Percentiles rank a stretch among this genome's conserved stretches.
phyloP scores from a whole-genome alignment of 768 basidiomycete species.

The Tricholoma bakamatsutake region DNA sequence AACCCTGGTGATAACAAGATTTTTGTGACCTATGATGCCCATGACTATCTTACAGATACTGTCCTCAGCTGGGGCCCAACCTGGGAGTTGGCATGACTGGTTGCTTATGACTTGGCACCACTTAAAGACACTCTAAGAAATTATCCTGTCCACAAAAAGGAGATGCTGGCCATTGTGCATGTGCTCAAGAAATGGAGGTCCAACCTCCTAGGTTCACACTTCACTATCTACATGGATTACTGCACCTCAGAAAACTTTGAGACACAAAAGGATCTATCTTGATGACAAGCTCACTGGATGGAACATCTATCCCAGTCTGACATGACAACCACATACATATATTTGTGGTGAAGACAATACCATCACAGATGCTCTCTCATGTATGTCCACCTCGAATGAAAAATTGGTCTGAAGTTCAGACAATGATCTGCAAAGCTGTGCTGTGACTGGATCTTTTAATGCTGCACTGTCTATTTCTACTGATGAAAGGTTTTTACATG shows the following conservation, averaged over 20 bases:
- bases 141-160: neutral
- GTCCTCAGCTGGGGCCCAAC: neutral
- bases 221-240: neutral
- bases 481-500: neutral
- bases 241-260: neutral
- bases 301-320: neutral
- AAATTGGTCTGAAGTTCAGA: neutral
- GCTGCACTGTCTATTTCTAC: neutral
- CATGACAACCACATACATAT: neutral
- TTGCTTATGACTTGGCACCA: neutral
- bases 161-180: neutral
- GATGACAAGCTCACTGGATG: neutral
- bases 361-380: neutral
- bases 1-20: neutral
- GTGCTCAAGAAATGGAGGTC: neutral
- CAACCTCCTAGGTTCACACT: neutral
- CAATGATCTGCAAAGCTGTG: neutral
- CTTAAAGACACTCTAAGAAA: neutral
- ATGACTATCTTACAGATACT: neutral
- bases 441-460: neutral
- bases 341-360: neutral
- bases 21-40: neutral
- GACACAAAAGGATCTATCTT: neutral
- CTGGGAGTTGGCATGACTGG: neutral
- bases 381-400: neutral